Evolutionary conservation across 805 yeast genomes (phyloP).

Genomic region (Cyberlindnera euphorbiae): DNA sequence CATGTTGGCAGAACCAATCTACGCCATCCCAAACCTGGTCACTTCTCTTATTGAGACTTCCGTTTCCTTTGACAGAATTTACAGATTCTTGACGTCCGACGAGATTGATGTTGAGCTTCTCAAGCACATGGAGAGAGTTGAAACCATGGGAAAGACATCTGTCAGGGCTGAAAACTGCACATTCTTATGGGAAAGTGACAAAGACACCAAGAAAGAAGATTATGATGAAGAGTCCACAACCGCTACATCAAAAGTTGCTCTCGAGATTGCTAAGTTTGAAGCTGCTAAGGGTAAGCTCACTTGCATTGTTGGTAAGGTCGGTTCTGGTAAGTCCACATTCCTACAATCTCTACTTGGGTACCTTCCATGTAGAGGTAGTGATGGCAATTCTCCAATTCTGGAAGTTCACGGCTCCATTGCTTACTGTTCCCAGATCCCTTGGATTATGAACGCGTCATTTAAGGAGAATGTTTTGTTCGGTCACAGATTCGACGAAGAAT

Average conservation of each 20-base stretch:
- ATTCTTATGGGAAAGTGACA: constrained; percentile 44
- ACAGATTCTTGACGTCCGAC: constrained; percentile 42
- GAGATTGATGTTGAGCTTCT: constrained; percentile 39
- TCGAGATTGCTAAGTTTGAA: constrained; percentile 40
- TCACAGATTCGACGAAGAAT: constrained; percentile 71
- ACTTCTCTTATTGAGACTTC: constrained; percentile 54
- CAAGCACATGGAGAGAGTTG: constrained; percentile 22
- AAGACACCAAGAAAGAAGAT: constrained; percentile 17
- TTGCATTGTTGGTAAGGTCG: constrained; percentile 64
- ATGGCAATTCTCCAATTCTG: constrained; percentile 19
- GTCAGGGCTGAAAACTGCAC: constrained; percentile 45
- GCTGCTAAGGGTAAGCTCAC: constrained; percentile 51
- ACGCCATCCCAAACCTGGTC: constrained; percentile 52
- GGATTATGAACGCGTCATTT: constrained; percentile 95
- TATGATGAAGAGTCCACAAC: constrained; percentile 40
- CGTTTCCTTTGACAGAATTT: constrained; percentile 53
- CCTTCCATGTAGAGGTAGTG: constrained; percentile 34
- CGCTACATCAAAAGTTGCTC: constrained; percentile 44
- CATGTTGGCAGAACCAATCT: constrained; percentile 53
- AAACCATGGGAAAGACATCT: constrained; percentile 22
- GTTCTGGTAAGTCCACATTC: constrained; percentile 59
- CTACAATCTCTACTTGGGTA: constrained; percentile 39
- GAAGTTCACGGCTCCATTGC: constrained; percentile 74
- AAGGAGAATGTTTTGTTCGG: constrained; percentile 91
- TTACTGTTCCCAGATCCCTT: constrained; percentile 88